These are phyloP conservation scores for Metschnikowia anglica DNA, from an alignment of 805 yeast genomes.

Conservation along the genomic window DNA sequence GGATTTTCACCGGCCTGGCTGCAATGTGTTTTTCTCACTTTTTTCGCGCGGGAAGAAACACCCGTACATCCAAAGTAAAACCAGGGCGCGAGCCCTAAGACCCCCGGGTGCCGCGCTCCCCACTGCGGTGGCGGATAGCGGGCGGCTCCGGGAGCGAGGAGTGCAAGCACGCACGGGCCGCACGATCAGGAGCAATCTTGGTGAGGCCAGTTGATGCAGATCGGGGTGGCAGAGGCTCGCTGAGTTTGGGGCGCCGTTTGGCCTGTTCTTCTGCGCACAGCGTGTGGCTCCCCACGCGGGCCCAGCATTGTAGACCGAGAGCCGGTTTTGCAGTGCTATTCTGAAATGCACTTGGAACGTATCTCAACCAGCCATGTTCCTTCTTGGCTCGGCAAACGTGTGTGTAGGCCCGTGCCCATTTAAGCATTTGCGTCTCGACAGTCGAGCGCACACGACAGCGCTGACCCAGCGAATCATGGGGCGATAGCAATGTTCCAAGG, in stretches of 20 bases:
- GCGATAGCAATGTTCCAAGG: constrained; percentile 8
- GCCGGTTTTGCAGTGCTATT: too few species aligned
- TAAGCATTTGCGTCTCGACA: too few species aligned
- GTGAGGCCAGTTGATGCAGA: background rate
- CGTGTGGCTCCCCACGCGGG: too few species aligned
- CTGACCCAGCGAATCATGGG: background rate
- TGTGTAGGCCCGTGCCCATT: too few species aligned
- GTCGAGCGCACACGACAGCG: too few species aligned
- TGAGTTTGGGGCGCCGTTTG: background rate
- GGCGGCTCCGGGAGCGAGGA: too few species aligned
- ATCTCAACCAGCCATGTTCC: background rate
- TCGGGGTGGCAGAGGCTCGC: background rate
- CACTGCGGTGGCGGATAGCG: too few species aligned
- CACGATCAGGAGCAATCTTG: background rate
- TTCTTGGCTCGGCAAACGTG: too few species aligned
- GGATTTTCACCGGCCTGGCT: background rate
- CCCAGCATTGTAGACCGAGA: too few species aligned
- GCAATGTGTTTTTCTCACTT: background rate
- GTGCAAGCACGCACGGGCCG: too few species aligned
- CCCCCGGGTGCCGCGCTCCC: too few species aligned
- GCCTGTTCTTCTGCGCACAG: background rate
- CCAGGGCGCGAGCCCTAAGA: too few species aligned
- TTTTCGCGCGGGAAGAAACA: background rate
- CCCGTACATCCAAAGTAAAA: constrained; percentile 2
- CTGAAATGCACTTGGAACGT: background rate